Evolutionary conservation across 257 asterid species (phyloP).

Genomic region (Ilex asprella): DNA sequence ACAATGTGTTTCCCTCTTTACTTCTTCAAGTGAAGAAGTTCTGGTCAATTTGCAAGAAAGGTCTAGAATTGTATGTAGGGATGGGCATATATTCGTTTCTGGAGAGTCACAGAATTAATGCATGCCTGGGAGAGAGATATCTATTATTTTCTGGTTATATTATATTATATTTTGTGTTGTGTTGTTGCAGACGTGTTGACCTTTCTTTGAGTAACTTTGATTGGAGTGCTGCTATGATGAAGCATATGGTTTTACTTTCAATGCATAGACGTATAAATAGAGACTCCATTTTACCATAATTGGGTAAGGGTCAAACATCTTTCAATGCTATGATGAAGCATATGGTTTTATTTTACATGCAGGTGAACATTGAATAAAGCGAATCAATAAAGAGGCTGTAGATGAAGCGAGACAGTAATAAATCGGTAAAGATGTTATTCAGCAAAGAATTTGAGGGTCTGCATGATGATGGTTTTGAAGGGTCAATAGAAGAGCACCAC

Average conservation of each 20-base stretch:
- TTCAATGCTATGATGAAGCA: not conserved
- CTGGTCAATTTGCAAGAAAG: no score
- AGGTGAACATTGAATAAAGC: not conserved
- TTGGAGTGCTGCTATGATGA: not conserved
- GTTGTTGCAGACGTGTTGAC: not conserved
- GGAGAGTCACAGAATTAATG: no score
- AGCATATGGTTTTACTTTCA: not conserved
- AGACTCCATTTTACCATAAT: not conserved
- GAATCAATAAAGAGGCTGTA: not conserved
- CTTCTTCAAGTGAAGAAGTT: no score
- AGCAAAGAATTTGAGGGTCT: constrained; percentile 53
- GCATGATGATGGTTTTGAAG: constrained; percentile 62
- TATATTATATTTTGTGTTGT: no score
- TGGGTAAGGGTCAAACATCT: not conserved
- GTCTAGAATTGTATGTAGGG: no score
- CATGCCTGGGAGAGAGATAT: no score
- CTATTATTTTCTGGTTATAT: no score
- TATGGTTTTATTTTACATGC: not conserved
- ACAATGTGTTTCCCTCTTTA: no score
- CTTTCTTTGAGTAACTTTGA: not conserved
- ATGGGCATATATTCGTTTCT: no score
- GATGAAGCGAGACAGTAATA: constrained; percentile 5
- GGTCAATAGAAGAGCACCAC: constrained; percentile 47
- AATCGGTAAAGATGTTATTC: constrained; percentile 33
- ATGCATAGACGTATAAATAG: not conserved